These are phyloP conservation scores for Sarcodon aspratus DNA, from an alignment of 768 basidiomycete species.

Conservation along the genomic window DNA sequence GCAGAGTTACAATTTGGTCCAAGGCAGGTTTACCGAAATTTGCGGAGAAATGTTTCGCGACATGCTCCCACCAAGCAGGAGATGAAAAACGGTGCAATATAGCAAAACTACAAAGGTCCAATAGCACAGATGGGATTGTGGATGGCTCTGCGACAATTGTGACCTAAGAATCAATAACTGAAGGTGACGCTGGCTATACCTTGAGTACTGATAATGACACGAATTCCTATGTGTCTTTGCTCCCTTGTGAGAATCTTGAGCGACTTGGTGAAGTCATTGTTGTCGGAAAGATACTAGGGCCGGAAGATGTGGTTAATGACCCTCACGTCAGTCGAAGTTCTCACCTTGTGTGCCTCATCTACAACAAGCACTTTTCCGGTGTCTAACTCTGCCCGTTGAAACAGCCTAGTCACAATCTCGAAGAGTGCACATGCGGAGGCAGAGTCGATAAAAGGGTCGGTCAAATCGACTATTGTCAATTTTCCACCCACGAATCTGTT, in stretches of 20 bases:
- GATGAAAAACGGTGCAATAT: constrained; percentile 61
- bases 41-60: constrained; percentile 51
- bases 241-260: constrained; percentile 46
- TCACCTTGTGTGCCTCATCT: constrained; percentile 61
- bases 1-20: constrained; percentile 46
- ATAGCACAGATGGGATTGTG: constrained; percentile 46
- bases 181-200: constrained; percentile 20
- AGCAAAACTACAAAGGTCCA: constrained; percentile 49
- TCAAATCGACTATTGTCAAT: constrained; percentile 52
- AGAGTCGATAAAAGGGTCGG: constrained; percentile 58
- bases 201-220: constrained; percentile 59
- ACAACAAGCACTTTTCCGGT: constrained; percentile 57
- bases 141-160: constrained; percentile 39
- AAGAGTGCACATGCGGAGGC: constrained; percentile 54
- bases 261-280: constrained; percentile 39
- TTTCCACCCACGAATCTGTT: constrained; percentile 37
- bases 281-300: constrained; percentile 41
- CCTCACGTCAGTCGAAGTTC: neutral
- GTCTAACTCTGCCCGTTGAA: constrained; percentile 40
- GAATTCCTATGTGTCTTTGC: constrained; percentile 56
- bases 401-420: constrained; percentile 50
- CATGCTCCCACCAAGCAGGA: constrained; percentile 57
- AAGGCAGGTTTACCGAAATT: constrained; percentile 43
- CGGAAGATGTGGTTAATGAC: neutral
- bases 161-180: neutral